Base-by-base conservation (phyloP, 73 alveolate genomes). In the Paramecium primaurelia region DNA sequence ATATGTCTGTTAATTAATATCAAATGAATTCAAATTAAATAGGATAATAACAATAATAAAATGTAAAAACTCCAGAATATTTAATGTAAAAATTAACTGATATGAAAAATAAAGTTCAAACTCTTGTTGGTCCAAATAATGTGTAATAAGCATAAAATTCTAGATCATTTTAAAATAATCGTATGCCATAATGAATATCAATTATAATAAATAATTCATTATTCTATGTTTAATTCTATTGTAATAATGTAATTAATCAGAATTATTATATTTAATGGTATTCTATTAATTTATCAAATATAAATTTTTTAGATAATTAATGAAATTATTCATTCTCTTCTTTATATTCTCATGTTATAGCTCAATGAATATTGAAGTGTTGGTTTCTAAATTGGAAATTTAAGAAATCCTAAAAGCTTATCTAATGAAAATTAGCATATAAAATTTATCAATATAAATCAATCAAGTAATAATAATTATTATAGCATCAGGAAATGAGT, bases 71-170 rank as follows among this genome's bases (percentile, higher is more conserved):
- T 3, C 91, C 91, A 0, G 91, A 80, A 49, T 80, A 80, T 80
- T 80, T 80, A 80, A 80, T 80, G 91, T 28, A 80, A 47, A 80
- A 80, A 80, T 25, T 80, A 28, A 80, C 47, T 45, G 91, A 80
- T 80, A 80, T 80, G 91, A 80, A 80, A 80, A 80, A 80, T 49
- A 80, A 80, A 47, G 91, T 80, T 9, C 16, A 80, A 47, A 47
- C 73, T n/a, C 75, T 80, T 25, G 91, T 80, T 14, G 91, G 91
- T 9, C 59, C 58, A 16, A 73, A 73, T 73, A 73, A 73, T 64
- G 42, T 12, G 0, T 64, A 64, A 64, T 12, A 64, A 28, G 26
- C 45, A 12, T 32, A 64, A 32, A 64, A 64, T 64, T 8, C 84
- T 32, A 64, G 84, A 64, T 64, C 16, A 10, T 59, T 59, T 59